These are phyloP conservation scores for Euphorbia peplus DNA, from an alignment of 345 rosid genomes.

Conservation along the genomic window DNA sequence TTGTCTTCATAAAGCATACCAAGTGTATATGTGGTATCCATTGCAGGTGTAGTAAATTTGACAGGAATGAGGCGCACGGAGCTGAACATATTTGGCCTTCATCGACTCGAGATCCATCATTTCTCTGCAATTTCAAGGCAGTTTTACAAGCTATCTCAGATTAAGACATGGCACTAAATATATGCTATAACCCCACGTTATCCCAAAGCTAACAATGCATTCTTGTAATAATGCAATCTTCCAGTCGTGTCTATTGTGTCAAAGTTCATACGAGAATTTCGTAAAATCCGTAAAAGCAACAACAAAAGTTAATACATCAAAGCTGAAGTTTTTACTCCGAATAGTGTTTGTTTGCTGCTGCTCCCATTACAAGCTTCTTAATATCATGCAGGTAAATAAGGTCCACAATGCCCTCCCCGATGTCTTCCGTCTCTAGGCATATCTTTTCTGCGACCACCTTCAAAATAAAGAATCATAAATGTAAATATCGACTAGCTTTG, in stretches of 20 bases:
- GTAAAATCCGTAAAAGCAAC: background rate
- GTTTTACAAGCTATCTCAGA: slow-evolving; percentile 4
- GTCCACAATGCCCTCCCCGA: slow-evolving; percentile 65
- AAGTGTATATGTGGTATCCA: slow-evolving; percentile 37
- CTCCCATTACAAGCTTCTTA: slow-evolving; percentile 73
- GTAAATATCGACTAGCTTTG: background rate
- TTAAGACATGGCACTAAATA: background rate
- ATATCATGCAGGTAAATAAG: slow-evolving; percentile 48
- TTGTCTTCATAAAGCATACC: slow-evolving; percentile 33
- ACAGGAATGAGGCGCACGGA: slow-evolving; percentile 47
- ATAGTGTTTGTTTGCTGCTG: slow-evolving; percentile 58
- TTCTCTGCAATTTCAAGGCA: slow-evolving; percentile 44
- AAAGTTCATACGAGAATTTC: background rate
- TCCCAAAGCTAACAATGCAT: background rate
- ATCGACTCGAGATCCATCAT: slow-evolving; percentile 50
- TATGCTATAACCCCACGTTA: background rate
- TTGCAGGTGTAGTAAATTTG: slow-evolving; percentile 54
- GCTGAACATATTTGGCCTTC: slow-evolving; percentile 57
- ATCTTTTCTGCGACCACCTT: slow-evolving; percentile 47
- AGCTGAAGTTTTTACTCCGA: slow-evolving; percentile 34
- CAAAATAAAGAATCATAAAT: slow-evolving; percentile 11
- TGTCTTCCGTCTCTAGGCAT: slow-evolving; percentile 43
- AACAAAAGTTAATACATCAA: background rate
- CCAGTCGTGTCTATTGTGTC: background rate
- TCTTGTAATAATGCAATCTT: background rate